Evolutionary conservation across 2,329 filamentous ascomycete species (phyloP).

Genomic region (Fusarium siculi): DNA sequence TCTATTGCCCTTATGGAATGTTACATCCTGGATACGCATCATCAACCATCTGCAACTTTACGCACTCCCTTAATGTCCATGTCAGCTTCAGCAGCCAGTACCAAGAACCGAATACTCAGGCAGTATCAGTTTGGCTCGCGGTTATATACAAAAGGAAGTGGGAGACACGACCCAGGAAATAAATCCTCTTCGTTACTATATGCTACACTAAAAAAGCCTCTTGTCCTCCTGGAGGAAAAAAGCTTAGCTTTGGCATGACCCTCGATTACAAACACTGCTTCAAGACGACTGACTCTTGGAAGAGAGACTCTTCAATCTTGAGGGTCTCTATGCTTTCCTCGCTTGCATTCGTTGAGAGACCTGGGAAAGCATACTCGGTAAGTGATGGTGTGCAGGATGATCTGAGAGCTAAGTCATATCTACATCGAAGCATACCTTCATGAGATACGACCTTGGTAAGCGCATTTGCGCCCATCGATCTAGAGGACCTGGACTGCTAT

Average conservation of each 20-base stretch:
- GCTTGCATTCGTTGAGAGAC: background rate
- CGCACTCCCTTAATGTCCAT: background rate
- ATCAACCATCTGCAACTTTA: background rate
- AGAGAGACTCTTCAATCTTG: background rate
- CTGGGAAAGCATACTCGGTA: background rate
- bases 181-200: fast-evolving
- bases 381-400: background rate
- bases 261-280: background rate
- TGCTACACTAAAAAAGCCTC: too few species aligned
- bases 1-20: too few species aligned
- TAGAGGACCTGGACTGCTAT: background rate
- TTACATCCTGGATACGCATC: background rate
- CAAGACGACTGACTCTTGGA: background rate
- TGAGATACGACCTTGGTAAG: too few species aligned
- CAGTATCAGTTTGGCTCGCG: background rate
- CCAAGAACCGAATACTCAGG: background rate
- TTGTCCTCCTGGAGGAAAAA: too few species aligned
- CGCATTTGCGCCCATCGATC: background rate
- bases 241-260: background rate
- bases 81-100: background rate
- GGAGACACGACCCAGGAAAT: background rate
- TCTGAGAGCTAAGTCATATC: background rate
- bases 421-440: background rate
- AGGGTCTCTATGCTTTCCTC: too few species aligned
- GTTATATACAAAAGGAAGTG: background rate